phyloP scores from a whole-genome alignment of 2,329 filamentous ascomycete species.

The Aspergillus melleus region DNA sequence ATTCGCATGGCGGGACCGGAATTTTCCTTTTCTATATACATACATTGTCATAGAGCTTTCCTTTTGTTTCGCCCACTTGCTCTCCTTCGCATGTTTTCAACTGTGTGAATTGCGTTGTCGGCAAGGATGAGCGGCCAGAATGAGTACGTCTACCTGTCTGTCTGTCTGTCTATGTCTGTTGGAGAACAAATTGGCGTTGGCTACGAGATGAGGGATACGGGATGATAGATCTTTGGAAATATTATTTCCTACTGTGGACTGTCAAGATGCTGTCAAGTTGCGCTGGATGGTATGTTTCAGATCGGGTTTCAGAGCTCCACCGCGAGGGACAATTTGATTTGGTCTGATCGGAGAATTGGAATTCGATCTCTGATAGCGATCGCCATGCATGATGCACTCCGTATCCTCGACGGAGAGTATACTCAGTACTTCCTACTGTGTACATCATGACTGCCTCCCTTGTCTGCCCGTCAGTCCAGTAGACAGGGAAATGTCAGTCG shows the following conservation, averaged over 20 bases:
- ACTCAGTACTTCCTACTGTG: no score
- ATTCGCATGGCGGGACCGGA: slow-evolving; percentile 17
- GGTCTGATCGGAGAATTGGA: not conserved
- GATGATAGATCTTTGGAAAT: not conserved
- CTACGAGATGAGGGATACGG: not conserved
- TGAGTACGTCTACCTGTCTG: no score
- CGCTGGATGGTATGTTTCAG: not conserved
- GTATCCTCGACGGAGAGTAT: no score
- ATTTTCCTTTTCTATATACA: slow-evolving; percentile 19
- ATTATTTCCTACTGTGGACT: no score
- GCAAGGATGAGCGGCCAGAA: not conserved
- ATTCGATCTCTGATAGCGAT: not conserved
- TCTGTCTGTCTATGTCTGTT: not conserved
- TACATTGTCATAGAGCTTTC: slow-evolving; percentile 21
- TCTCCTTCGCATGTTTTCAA: not conserved
- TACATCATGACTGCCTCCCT: no score
- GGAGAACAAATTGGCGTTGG: not conserved
- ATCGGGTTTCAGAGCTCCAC: slow-evolving; percentile 17
- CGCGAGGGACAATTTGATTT: not conserved
- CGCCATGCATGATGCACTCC: not conserved
- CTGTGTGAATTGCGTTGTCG: not conserved
- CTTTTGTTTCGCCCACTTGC: slow-evolving; percentile 7
- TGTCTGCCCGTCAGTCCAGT: no score
- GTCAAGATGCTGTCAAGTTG: not conserved
- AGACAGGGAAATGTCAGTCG: no score